These are phyloP conservation scores for Clavispora phyllophila DNA, from an alignment of 805 yeast species.

Conservation along the genomic window DNA sequence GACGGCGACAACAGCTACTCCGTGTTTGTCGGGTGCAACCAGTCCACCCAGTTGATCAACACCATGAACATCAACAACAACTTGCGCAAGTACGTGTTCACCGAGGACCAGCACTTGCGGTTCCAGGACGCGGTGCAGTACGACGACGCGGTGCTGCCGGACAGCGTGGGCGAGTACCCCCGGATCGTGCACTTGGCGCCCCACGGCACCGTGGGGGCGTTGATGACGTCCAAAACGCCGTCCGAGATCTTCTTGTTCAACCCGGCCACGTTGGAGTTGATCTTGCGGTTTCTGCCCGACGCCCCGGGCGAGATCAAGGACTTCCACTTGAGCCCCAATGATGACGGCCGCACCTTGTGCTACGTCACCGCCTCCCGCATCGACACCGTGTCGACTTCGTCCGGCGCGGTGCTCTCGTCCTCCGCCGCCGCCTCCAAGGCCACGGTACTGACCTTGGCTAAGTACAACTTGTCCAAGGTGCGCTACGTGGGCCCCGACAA, in stretches of 20 bases:
- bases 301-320: slow-evolving; percentile 55
- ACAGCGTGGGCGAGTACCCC: slow-evolving; percentile 49
- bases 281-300: slow-evolving; percentile 48
- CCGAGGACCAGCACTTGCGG: slow-evolving; percentile 52
- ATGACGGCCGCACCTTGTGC: slow-evolving; percentile 57
- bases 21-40: slow-evolving; percentile 75
- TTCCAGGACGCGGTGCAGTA: slow-evolving; percentile 58
- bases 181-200: slow-evolving; percentile 55
- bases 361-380: slow-evolving; percentile 55
- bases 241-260: slow-evolving; percentile 60
- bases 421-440: slow-evolving; percentile 17
- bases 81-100: slow-evolving; percentile 60
- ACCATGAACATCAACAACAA: slow-evolving; percentile 63
- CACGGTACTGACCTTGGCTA: slow-evolving; percentile 16
- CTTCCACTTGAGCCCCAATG: slow-evolving; percentile 53
- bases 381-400: slow-evolving; percentile 45
- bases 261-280: slow-evolving; percentile 48
- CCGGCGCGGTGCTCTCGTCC: slow-evolving; percentile 36
- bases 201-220: slow-evolving; percentile 59
- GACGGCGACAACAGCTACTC: slow-evolving; percentile 28
- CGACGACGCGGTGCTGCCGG: slow-evolving; percentile 36
- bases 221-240: slow-evolving; percentile 65
- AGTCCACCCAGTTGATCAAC: slow-evolving; percentile 49
- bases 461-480: slow-evolving; percentile 37
- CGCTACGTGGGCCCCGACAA: slow-evolving; percentile 33